These are phyloP conservation scores for Pleurotus salmoneostramineus DNA, from an alignment of 768 basidiomycete genomes.

Conservation along the genomic window DNA sequence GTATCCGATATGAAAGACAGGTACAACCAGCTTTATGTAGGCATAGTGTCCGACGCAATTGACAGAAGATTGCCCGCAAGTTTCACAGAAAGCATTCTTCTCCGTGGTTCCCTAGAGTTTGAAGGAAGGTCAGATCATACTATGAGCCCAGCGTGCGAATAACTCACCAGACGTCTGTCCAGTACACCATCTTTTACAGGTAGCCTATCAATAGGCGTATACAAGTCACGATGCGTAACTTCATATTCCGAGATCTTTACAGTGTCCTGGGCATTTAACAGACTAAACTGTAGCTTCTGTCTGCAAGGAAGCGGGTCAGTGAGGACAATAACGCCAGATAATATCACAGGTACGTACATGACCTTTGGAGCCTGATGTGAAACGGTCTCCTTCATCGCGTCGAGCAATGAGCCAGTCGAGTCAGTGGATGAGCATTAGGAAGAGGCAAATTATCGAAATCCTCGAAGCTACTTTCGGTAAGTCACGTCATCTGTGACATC, in stretches of 20 bases:
- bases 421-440: not conserved
- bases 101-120: slow-evolving; percentile 82
- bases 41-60: slow-evolving; percentile 99
- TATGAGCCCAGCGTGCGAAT: not conserved
- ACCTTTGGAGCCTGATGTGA: slow-evolving; percentile 79
- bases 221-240: slow-evolving; percentile 89
- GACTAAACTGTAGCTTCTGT: slow-evolving; percentile 94
- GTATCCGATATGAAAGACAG: slow-evolving; percentile 98
- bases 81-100: slow-evolving; percentile 90
- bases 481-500: slow-evolving; percentile 21
- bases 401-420: not conserved
- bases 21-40: slow-evolving; percentile 94
- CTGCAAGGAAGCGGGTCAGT: slow-evolving; percentile 34
- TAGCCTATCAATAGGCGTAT: slow-evolving; percentile 75
- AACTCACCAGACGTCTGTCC: slow-evolving; percentile 81
- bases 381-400: slow-evolving; percentile 75
- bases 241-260: slow-evolving; percentile 96
- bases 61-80: slow-evolving; percentile 86
- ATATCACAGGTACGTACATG: slow-evolving; percentile 46
- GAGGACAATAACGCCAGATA: not conserved
- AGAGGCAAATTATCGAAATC: not conserved
- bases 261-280: slow-evolving; percentile 91
- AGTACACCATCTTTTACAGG: slow-evolving; percentile 92
- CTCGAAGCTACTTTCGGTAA: not conserved
- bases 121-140: not conserved